Percentiles rank a stretch among this genome's conserved stretches.
phyloP scores from a whole-genome alignment of 495 filamentous ascomycete genomes.

The Talaromyces proteolyticus region DNA sequence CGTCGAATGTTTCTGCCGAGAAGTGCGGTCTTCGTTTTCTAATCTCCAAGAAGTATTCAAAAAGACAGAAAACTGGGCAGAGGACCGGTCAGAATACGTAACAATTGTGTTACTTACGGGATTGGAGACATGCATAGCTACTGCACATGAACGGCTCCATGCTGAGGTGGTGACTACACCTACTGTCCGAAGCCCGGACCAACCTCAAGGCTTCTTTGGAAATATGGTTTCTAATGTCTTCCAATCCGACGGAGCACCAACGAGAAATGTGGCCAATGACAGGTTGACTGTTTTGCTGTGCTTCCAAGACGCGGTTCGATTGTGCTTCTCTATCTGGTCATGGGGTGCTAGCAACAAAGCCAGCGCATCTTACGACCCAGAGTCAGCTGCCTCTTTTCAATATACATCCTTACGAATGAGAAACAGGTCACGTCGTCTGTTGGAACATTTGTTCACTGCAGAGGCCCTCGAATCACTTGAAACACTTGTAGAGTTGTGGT shows the following conservation, averaged over 20 bases:
- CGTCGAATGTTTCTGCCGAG: slow-evolving; percentile 78
- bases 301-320: slow-evolving; percentile 89
- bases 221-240: slow-evolving; percentile 96
- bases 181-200: slow-evolving; percentile 71
- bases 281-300: slow-evolving; percentile 89
- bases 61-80: slow-evolving; percentile 35
- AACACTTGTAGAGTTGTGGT: slow-evolving; percentile 81
- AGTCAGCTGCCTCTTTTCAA: slow-evolving; percentile 75
- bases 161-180: slow-evolving; percentile 65
- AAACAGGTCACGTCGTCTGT: slow-evolving; percentile 76
- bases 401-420: slow-evolving; percentile 86
- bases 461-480: slow-evolving; percentile 95
- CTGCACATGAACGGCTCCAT: slow-evolving; percentile 77
- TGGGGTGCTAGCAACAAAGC: slow-evolving; percentile 69
- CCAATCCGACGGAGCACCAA: slow-evolving; percentile 67
- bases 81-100: slow-evolving; percentile 38
- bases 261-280: slow-evolving; percentile 80
- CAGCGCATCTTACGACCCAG: slow-evolving; percentile 50
- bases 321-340: slow-evolving; percentile 91
- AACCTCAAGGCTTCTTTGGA: slow-evolving; percentile 87
- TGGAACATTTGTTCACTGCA: slow-evolving; percentile 89
- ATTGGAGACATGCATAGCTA: slow-evolving; percentile 82
- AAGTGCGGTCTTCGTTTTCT: slow-evolving; percentile 67
- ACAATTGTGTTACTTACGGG: slow-evolving; percentile 76
- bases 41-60: slow-evolving; percentile 44